A percentile compares a stretch with the other conserved stretches of the same genome.
Conservation (phyloP, 2,329 filamentous ascomycete genomes). For the Ceratocystis papillata region DNA sequence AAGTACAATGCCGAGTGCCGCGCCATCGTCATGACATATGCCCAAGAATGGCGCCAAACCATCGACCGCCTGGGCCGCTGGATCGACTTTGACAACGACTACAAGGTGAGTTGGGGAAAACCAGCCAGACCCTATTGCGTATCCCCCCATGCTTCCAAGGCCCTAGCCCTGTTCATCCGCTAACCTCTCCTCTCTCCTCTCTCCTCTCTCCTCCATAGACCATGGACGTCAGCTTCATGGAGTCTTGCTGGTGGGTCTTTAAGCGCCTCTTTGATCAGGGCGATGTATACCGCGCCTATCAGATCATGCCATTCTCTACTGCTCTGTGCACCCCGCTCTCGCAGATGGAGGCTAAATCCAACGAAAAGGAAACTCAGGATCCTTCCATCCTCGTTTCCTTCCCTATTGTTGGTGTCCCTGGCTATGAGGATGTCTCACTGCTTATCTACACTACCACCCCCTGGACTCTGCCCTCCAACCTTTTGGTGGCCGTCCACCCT, state of each 20-base stretch:
- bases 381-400: constrained; percentile 63
- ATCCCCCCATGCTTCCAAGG: background rate
- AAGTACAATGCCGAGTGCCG: constrained; percentile 79
- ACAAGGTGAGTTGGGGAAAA: constrained; percentile 43
- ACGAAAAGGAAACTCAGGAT: constrained; percentile 65
- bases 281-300: constrained; percentile 59
- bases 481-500: constrained; percentile 59
- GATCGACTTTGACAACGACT: constrained; percentile 73
- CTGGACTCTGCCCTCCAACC: constrained; percentile 69
- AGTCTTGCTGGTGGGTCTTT: constrained; percentile 70
- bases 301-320: constrained; percentile 67
- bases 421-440: constrained; percentile 50
- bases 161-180: background rate
- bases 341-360: constrained; percentile 65
- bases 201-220: constrained; percentile 36
- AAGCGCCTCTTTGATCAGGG: constrained; percentile 63
- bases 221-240: constrained; percentile 67
- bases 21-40: constrained; percentile 77
- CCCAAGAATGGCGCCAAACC: constrained; percentile 67
- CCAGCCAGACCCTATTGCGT: background rate
- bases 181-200: background rate
- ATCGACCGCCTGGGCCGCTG: constrained; percentile 62
- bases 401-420: constrained; percentile 53
- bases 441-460: constrained; percentile 56
- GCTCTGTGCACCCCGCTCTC: constrained; percentile 62